phyloP scores from a whole-genome alignment of 805 yeast species.

The Saccharomyces jurei region DNA sequence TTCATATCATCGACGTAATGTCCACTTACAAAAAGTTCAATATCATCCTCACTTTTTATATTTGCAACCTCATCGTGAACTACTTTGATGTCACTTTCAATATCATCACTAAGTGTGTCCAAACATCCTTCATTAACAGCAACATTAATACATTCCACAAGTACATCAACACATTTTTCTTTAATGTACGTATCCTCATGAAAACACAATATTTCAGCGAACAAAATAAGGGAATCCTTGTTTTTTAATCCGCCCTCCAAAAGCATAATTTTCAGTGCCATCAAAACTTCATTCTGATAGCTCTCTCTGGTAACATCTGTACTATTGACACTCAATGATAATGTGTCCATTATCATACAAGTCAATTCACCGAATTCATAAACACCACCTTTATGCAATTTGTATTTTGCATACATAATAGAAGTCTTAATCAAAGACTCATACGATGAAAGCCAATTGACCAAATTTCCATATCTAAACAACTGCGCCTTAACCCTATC shows the following conservation, averaged over 20 bases:
- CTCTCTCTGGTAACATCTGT: constrained; percentile 25
- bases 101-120: constrained; percentile 58
- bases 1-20: constrained; percentile 16
- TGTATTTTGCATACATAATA: constrained; percentile 54
- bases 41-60: constrained; percentile 14
- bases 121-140: constrained; percentile 61
- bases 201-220: constrained; percentile 47
- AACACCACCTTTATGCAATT: constrained; percentile 49
- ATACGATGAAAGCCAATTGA: constrained; percentile 77
- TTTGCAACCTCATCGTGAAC: constrained; percentile 10
- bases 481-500: constrained; percentile 54
- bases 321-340: constrained; percentile 29
- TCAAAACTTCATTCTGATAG: constrained; percentile 45
- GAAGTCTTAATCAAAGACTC: constrained; percentile 37
- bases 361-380: constrained; percentile 38
- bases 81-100: constrained; percentile 30
- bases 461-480: constrained; percentile 68
- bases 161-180: constrained; percentile 38
- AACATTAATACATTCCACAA: constrained; percentile 49
- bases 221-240: constrained; percentile 48
- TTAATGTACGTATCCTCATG: constrained; percentile 50
- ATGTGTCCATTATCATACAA: constrained; percentile 52
- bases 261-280: constrained; percentile 65
- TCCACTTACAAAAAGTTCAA: constrained; percentile 6
- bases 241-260: constrained; percentile 72